Evolutionary conservation across 331 rosid species (phyloP), one percentile per base, ranked within the genome.

Genomic region (Erythrophleum ivorense): DNA sequence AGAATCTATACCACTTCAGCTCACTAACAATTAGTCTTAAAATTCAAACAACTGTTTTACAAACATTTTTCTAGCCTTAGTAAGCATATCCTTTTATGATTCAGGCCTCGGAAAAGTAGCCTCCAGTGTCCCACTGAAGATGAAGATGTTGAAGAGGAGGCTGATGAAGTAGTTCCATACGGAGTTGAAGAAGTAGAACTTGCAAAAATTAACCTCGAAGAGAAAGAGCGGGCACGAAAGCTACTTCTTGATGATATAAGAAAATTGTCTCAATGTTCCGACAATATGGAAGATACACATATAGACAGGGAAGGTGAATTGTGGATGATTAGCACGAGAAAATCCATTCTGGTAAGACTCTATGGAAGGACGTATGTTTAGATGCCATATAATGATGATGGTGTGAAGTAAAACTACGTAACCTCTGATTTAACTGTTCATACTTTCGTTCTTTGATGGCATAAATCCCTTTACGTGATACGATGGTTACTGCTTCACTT

Each of bases 101-200:
- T 79, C 88, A 94, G 98, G 91, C 97, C 98, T 81, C 91, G 95
- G 29, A 94, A 91, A 86, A 92, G 92, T 81, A 91, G 94, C 78
- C 81, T 91, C 38, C 90, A 91, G 31, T 91, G 92, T 75, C 91
- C 92, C 80, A 88, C 89, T 2, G 98, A 94, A 89, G 98, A 94
- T 80, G 94, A 93, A 64, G 97, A 91, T 77, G 97, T 88, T 80
- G 98, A 94, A 87, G 98, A 94, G 86, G 97, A 90, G 82, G 97
- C 98, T 58, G 98, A 91, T 80, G 95, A 92, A 85, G 90, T 94
- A 76, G 98, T 94, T 80, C 98, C 98, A 78, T 95, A 92, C 72
- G 98, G 98, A 79, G 97, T 92, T 83, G 97, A 94, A 84, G 98
- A 94, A 87, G 97, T 94, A 58, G 98, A 94, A 87, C 95, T 94